These are phyloP conservation scores for Gentiana macrophylla DNA, from an alignment of 257 asterid species.

Conservation along the genomic window DNA sequence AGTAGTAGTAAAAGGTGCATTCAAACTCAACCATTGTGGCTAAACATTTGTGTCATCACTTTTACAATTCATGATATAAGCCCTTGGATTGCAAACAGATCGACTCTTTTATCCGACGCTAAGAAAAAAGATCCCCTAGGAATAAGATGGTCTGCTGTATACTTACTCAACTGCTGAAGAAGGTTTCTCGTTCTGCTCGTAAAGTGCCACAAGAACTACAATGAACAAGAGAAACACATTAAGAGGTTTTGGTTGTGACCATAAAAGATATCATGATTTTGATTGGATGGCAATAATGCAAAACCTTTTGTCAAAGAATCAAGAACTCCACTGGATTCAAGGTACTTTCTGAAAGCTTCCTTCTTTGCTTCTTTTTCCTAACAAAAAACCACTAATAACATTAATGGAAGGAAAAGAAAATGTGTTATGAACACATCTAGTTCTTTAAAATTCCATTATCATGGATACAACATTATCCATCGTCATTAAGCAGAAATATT, in stretches of 20 bases:
- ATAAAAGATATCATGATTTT: not conserved
- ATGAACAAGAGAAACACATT: slow-evolving; percentile 5
- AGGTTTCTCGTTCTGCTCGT: slow-evolving; percentile 92
- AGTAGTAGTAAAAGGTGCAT: too few species aligned
- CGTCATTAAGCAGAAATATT: too few species aligned
- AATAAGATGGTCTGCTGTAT: too few species aligned
- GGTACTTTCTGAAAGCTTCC: slow-evolving; percentile 87
- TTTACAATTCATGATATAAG: too few species aligned
- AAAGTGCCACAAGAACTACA: slow-evolving; percentile 79
- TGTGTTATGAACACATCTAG: too few species aligned
- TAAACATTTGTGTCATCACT: too few species aligned
- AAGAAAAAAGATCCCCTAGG: too few species aligned
- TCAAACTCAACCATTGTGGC: too few species aligned
- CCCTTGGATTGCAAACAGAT: too few species aligned
- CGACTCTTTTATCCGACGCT: too few species aligned
- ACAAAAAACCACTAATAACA: not conserved
- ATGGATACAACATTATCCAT: too few species aligned
- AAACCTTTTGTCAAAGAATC: slow-evolving; percentile 86
- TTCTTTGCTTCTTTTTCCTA: slow-evolving; percentile 96
- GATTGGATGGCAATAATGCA: slow-evolving; percentile 4
- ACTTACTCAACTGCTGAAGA: slow-evolving; percentile 88
- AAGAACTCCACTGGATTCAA: slow-evolving; percentile 84
- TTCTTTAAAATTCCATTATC: too few species aligned
- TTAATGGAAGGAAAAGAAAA: not conserved
- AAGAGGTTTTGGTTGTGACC: not conserved